Conservation (phyloP, 805 yeast genomes). For the Sungouiozyma ichnusensis region DNA sequence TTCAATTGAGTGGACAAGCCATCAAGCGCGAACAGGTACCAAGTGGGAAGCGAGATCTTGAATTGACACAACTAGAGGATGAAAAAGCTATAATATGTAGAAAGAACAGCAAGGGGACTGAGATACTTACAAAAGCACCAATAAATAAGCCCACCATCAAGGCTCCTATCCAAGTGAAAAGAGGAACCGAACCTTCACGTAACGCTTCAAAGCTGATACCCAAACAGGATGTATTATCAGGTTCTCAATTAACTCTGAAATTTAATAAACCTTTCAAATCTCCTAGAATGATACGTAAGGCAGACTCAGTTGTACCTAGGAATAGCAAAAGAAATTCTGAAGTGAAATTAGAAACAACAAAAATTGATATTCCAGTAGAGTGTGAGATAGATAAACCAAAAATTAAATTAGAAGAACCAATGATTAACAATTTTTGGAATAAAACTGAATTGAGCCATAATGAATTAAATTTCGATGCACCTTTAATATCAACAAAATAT, state of each 20-base stretch:
- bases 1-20: slow-evolving; percentile 3
- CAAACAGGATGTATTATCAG: not conserved
- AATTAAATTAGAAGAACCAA: not conserved
- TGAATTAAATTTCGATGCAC: too few species aligned
- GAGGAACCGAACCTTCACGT: not conserved
- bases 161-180: not conserved
- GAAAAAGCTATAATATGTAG: not conserved
- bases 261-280: slow-evolving; percentile 24
- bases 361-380: too few species aligned
- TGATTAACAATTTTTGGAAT: not conserved
- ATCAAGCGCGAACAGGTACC: not conserved
- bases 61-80: not conserved
- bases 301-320: slow-evolving; percentile 5
- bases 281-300: slow-evolving; percentile 12
- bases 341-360: too few species aligned
- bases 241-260: slow-evolving; percentile 15
- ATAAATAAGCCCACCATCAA: too few species aligned
- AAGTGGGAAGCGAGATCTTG: not conserved
- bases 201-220: not conserved
- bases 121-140: not conserved
- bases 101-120: not conserved
- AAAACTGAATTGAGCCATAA: too few species aligned
- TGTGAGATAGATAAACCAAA: too few species aligned
- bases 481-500: too few species aligned
- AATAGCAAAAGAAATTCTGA: slow-evolving; percentile 6